Evolutionary conservation across 768 basidiomycete species (phyloP).

Genomic region (Udeniomyces megalosporus): DNA sequence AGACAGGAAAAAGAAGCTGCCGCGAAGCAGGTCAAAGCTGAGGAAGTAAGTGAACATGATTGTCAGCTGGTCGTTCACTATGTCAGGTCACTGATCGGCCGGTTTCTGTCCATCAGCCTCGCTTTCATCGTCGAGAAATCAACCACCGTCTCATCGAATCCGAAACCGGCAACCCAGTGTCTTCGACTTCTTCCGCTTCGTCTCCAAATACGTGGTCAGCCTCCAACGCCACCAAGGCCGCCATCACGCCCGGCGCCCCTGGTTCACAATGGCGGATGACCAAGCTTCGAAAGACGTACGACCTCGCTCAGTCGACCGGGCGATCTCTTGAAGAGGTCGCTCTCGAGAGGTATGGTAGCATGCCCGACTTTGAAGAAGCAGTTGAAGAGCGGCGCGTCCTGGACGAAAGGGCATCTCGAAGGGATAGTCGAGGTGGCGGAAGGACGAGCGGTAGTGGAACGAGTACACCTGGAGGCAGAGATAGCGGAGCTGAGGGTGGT

Average conservation of each 20-base stretch:
- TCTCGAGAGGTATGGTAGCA: conserved; percentile 67
- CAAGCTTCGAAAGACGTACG: conserved; percentile 76
- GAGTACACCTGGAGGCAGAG: conserved; percentile 21
- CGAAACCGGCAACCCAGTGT: conserved; percentile 41
- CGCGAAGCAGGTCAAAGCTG: conserved; percentile 47
- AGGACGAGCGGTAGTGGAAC: conserved; percentile 23
- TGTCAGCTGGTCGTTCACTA: too few relatives aligned
- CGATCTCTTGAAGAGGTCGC: conserved; percentile 43
- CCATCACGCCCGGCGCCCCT: conserved; percentile 62
- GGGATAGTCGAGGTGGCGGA: conserved; percentile 31
- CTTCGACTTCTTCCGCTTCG: conserved; percentile 39
- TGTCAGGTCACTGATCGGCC: too few relatives aligned
- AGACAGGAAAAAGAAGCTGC: conserved; percentile 39
- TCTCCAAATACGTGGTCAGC: conserved; percentile 29
- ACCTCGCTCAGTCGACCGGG: conserved; percentile 73
- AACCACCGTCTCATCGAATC: conserved; percentile 33
- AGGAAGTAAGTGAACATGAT: conserved; percentile 42
- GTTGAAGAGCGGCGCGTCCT: conserved; percentile 68
- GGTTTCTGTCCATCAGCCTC: conserved; percentile 16
- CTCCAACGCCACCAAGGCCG: conserved; percentile 36
- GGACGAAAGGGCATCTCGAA: conserved; percentile 58
- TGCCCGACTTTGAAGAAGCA: conserved; percentile 77
- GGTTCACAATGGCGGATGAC: conserved; percentile 98
- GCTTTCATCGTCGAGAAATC: conserved; percentile 27
- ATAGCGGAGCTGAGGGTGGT: conserved; percentile 27